Evolutionary conservation across 208 protist genomes (phyloP).

Genomic region (Leishmania turanica): DNA sequence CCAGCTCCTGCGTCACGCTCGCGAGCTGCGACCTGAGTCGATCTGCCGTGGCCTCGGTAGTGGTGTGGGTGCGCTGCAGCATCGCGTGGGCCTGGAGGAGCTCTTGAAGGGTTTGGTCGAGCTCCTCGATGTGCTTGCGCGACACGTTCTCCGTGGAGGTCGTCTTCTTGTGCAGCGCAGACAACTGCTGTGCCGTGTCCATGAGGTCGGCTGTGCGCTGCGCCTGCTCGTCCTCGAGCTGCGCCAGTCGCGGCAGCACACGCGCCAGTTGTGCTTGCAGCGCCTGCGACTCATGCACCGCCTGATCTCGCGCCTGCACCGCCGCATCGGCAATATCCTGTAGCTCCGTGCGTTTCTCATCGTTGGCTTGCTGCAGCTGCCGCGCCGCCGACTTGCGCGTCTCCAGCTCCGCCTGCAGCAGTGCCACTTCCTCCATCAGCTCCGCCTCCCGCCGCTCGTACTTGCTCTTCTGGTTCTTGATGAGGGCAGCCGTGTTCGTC

Average conservation of each 20-base stretch:
- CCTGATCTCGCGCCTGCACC: constrained; percentile 30
- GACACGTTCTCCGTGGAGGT: constrained; percentile 45
- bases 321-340: constrained; percentile 25
- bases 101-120: constrained; percentile 45
- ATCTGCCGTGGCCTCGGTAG: constrained; percentile 38
- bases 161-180: constrained; percentile 43
- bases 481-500: constrained; percentile 30
- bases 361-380: constrained; percentile 29
- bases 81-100: constrained; percentile 37
- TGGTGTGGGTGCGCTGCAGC: constrained; percentile 43
- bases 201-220: constrained; percentile 53
- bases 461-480: constrained; percentile 45
- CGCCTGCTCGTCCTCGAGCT: constrained; percentile 58
- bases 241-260: constrained; percentile 50
- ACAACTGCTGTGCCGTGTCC: constrained; percentile 64
- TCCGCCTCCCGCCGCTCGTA: constrained; percentile 41
- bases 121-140: constrained; percentile 50
- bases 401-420: constrained; percentile 35
- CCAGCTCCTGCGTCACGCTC: constrained; percentile 39
- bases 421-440: constrained; percentile 41
- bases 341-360: constrained; percentile 30
- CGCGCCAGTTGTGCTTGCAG: constrained; percentile 50
- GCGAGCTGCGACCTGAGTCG: constrained; percentile 42
- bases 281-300: constrained; percentile 33
- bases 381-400: constrained; percentile 30